Base-by-base conservation (phyloP, 768 basidiomycete genomes). In the Mycena sanguinolenta region DNA sequence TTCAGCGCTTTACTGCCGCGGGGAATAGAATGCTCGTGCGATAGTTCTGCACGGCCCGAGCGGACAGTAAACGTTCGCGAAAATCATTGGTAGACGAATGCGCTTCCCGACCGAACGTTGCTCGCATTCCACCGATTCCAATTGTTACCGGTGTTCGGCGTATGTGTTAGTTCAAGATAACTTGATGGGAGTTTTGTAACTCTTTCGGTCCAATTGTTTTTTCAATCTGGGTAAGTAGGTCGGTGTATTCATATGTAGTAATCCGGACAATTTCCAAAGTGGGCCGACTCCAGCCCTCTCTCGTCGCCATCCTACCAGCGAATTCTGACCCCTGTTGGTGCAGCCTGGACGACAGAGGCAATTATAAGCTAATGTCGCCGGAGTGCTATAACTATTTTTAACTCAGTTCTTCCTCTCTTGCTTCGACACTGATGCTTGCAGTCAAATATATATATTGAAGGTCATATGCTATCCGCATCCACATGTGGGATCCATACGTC, bases 1-100 rank as follows among this genome's bases (percentile, higher is more conserved):
- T 87, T 54, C 85, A 85, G 85, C 52, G 86, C 83, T 61, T 82
- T 75, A 65, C 21, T 65, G 25, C 38, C 28, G 55, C 25, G 30
- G 34, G 44, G 16, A 28, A 50, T 55, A 55, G 34, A 32, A 27
- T 46, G 23, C 30, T 36, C 53, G 42, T 65, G 30, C 54, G 12
- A 50, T 50, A 50, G 23, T 50, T 8, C 23, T 50, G 23, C 17
- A 66, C 85, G 85, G 66, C 85, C 84, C 73, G 80, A 82, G 42
- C 10, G 32, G 6, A 5, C 32, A 10, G 32, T 72, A 19, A 70
- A 86, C 87, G 87, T 72, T 82, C 80, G 67, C 76, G 80, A 58
- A 25, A 19, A n/a, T 54, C 49, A 59, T 59, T 62, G 50, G 44
- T 57, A 49, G 28, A 57, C 34, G 27, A 36, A 57, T 39, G 44